These are phyloP conservation scores for Cudoniella acicularis DNA, from an alignment of 495 filamentous ascomycete species.

Conservation along the genomic window DNA sequence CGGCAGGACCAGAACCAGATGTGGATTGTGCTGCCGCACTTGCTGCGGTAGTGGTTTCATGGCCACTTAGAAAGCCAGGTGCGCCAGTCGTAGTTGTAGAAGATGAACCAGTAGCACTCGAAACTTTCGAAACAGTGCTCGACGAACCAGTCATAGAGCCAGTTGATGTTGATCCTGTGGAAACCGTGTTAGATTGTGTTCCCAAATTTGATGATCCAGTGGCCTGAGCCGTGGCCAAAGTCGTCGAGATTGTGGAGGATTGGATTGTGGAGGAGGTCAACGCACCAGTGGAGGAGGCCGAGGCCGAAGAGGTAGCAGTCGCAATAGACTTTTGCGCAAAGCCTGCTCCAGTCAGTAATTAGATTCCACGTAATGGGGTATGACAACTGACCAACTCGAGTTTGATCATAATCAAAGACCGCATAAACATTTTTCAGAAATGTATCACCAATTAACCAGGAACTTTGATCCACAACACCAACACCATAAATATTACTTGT, in stretches of 20 bases:
- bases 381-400: constrained; percentile 44
- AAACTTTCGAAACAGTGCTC: too few relatives aligned
- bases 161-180: neutral
- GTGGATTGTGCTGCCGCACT: neutral
- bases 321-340: constrained; percentile 2
- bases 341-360: neutral
- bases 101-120: neutral
- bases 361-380: neutral
- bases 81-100: neutral
- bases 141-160: neutral
- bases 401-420: constrained; percentile 70
- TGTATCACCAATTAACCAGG: constrained; percentile 76
- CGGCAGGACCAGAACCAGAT: neutral
- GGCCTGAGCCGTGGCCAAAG: constrained; percentile 51
- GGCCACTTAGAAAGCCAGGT: neutral
- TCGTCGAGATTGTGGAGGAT: constrained; percentile 14
- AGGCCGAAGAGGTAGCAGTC: constrained; percentile 6
- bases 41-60: neutral
- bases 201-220: constrained; percentile 70
- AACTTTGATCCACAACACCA: constrained; percentile 31
- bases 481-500: constrained; percentile 61
- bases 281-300: neutral
- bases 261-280: constrained; percentile 15
- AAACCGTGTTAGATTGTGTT: constrained; percentile 29
- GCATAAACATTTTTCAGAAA: constrained; percentile 91